phyloP scores from a whole-genome alignment of 2,329 filamentous ascomycete species.

The Cryphonectria radicalis region DNA sequence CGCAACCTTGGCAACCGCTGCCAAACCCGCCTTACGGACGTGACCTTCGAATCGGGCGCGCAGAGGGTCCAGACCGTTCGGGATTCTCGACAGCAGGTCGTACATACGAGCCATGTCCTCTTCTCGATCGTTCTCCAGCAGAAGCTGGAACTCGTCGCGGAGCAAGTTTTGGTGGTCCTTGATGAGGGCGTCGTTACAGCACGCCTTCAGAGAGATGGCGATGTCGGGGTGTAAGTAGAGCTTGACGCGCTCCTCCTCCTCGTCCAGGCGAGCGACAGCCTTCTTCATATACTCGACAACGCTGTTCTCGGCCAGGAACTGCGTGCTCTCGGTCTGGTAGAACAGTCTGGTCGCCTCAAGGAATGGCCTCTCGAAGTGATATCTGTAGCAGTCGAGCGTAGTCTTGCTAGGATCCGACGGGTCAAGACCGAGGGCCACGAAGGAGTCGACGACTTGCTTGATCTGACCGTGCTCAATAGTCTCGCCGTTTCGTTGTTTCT shows the following conservation, averaged over 20 bases:
- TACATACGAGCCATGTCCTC: conserved; percentile 98
- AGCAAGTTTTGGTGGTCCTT: conserved; percentile 84
- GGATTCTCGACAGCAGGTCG: conserved; percentile 83
- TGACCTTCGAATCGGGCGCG: conserved; percentile 88
- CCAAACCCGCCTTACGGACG: conserved; percentile 85
- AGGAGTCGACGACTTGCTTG: conserved; percentile 95
- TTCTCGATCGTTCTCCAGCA: conserved; percentile 91
- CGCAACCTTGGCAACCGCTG: conserved; percentile 89
- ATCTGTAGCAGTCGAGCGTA: conserved; percentile 92
- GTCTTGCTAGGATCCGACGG: conserved; percentile 92
- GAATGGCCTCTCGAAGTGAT: conserved; percentile 92
- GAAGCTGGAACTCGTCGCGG: conserved; percentile 91
- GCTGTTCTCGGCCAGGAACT: conserved; percentile 94
- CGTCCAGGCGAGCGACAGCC: conserved; percentile 83
- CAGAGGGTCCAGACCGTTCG: conserved; percentile 88
- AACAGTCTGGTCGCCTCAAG: conserved; percentile 81
- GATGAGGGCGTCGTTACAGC: conserved; percentile 88
- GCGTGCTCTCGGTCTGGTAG: conserved; percentile 89
- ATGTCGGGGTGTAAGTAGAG: conserved; percentile 94
- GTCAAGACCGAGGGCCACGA: conserved; percentile 91
- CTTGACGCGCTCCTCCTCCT: conserved; percentile 92
- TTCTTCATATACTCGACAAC: conserved; percentile 99
- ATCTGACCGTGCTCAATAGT: conserved; percentile 97
- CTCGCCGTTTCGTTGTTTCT: conserved; percentile 96
- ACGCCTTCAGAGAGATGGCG: conserved; percentile 78